Evolutionary conservation across 164 flowering plant species (phyloP).

Genomic region (Stephania japonica): DNA sequence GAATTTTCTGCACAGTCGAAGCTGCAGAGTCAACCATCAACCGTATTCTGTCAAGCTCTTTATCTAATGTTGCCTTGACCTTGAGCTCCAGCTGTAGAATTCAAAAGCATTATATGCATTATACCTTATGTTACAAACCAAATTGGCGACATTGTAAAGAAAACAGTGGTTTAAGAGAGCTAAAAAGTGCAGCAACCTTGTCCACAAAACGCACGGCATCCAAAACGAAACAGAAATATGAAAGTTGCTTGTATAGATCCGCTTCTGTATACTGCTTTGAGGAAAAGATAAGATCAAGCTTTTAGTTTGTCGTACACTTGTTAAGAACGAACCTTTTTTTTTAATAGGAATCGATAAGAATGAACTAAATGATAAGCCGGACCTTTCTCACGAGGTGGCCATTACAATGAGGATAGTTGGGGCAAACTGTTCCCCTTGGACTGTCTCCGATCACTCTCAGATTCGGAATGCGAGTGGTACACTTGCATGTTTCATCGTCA

Average conservation of each 20-base stretch:
- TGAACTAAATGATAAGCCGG: not conserved
- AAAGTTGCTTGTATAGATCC: constrained; percentile 83
- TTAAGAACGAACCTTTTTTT: not conserved
- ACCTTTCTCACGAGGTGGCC: constrained; percentile 87
- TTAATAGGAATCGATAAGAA: not conserved
- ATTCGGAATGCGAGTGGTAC: constrained; percentile 64
- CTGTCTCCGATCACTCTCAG: constrained; percentile 72
- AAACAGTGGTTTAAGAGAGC: too few relatives aligned
- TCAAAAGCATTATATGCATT: not conserved
- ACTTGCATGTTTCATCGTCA: constrained; percentile 93
- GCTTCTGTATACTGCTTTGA: constrained; percentile 72
- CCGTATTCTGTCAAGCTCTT: constrained; percentile 51
- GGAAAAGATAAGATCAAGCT: not conserved
- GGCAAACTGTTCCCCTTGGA: constrained; percentile 85
- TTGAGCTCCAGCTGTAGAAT: constrained; percentile 51
- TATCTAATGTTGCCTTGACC: constrained; percentile 44
- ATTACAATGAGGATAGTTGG: constrained; percentile 86
- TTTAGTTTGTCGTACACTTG: not conserved
- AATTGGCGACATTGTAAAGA: not conserved
- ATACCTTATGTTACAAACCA: not conserved
- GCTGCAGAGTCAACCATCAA: constrained; percentile 53
- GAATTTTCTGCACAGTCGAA: constrained; percentile 41
- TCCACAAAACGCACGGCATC: constrained; percentile 66
- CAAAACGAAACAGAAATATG: constrained; percentile 73
- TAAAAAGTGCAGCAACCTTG: constrained; percentile 27